Conservation (phyloP, 108 stramenopile genomes). For the Conticribra weissflogii region DNA sequence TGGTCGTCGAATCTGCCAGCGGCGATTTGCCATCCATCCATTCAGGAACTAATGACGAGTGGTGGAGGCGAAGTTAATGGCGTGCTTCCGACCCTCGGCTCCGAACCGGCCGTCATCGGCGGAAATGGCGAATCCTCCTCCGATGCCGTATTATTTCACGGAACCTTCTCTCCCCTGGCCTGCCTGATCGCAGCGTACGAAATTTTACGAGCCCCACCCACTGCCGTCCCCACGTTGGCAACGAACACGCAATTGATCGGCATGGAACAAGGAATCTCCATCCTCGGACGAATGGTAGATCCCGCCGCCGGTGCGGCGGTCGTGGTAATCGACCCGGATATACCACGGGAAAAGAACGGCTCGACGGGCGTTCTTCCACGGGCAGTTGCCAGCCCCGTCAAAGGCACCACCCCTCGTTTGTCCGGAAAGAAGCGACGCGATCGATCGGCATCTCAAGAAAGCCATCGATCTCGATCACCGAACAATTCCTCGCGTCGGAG, state of each 20-base stretch:
- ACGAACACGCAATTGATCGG: conserved; percentile 9
- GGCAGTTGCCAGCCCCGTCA: not conserved
- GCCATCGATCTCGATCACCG: conserved; percentile 15
- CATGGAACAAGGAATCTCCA: conserved; percentile 32
- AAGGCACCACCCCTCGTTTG: not conserved
- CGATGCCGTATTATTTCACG: not conserved
- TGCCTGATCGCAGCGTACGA: conserved; percentile 48
- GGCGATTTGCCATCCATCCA: conserved; percentile 27
- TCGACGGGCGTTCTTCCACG: not conserved
- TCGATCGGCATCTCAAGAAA: conserved; percentile 21
- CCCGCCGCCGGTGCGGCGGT: conserved; percentile 33
- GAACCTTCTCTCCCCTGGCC: conserved; percentile 36
- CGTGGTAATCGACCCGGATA: conserved; percentile 31
- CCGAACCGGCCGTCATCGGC: too few relatives aligned
- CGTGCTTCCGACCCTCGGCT: too few relatives aligned
- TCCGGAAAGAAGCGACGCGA: conserved; percentile 18
- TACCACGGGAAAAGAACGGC: conserved; percentile 13
- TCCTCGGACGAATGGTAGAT: conserved; percentile 41
- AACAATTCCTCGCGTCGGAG: too few relatives aligned
- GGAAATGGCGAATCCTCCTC: not conserved
- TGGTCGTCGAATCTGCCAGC: conserved; percentile 45
- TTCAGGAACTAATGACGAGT: not conserved
- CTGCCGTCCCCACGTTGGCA: conserved; percentile 8
- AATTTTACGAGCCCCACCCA: conserved; percentile 30
- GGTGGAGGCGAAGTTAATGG: not conserved